Conservation (phyloP, 768 basidiomycete genomes). For the Kwoniella bestiolae region DNA sequence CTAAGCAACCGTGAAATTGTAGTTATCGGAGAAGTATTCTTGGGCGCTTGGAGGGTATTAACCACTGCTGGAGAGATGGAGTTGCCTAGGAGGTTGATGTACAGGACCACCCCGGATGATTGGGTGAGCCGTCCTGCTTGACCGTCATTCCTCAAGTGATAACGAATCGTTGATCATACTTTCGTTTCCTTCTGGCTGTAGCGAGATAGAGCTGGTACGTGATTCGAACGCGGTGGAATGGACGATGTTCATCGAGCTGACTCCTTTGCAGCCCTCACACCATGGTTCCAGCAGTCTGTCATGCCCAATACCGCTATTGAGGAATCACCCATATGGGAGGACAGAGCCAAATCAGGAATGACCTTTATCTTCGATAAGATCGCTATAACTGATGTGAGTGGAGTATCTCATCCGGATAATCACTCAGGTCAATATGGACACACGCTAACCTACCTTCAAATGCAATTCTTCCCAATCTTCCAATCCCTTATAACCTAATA, state of each 20-base stretch:
- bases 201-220: slow-evolving; percentile 35
- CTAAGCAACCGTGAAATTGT: neutral
- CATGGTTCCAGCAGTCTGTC: slow-evolving; percentile 45
- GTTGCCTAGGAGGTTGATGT: slow-evolving; percentile 42
- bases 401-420: neutral
- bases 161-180: no score
- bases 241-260: neutral
- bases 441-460: no score
- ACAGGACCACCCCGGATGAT: slow-evolving; percentile 35
- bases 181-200: neutral
- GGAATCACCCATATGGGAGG: slow-evolving; percentile 37
- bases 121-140: slow-evolving; percentile 47
- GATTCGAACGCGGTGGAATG: neutral
- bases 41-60: slow-evolving; percentile 43
- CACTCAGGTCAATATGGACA: no score
- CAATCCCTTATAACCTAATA: neutral
- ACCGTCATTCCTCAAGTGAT: no score
- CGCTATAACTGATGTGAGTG: slow-evolving; percentile 40
- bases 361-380: slow-evolving; percentile 41
- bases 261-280: slow-evolving; percentile 25
- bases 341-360: slow-evolving; percentile 28
- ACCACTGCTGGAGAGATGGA: slow-evolving; percentile 34
- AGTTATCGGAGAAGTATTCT: slow-evolving; percentile 42
- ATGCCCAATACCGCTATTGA: slow-evolving; percentile 41
- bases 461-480: neutral